phyloP scores from a whole-genome alignment of 2,329 filamentous ascomycete species.

The Sporothrix mexicana region DNA sequence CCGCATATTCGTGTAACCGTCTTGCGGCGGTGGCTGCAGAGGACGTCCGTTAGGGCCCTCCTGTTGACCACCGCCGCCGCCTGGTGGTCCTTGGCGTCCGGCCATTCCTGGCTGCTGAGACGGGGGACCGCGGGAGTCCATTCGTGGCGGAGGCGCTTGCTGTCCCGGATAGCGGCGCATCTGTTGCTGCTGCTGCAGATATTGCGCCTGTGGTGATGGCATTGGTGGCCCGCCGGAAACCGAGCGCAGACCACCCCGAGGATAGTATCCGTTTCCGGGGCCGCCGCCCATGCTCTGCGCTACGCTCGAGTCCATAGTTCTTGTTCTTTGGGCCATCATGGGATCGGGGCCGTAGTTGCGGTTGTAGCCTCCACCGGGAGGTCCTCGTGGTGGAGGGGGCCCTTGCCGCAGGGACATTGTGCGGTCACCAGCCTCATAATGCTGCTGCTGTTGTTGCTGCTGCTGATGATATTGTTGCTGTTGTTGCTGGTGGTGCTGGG shows the following conservation, averaged over 20 bases:
- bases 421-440: conserved; percentile 56
- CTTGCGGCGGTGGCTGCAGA: conserved; percentile 40
- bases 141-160: conserved; percentile 38
- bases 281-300: conserved; percentile 41
- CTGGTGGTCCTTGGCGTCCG: conserved; percentile 26
- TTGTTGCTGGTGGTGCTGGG: conserved; percentile 27
- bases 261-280: conserved; percentile 54
- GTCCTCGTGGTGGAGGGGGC: conserved; percentile 65
- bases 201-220: conserved; percentile 53
- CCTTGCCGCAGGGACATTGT: conserved; percentile 71
- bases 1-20: conserved; percentile 51
- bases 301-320: conserved; percentile 54
- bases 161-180: conserved; percentile 54
- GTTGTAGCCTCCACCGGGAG: conserved; percentile 46
- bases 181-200: conserved; percentile 55
- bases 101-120: conserved; percentile 40
- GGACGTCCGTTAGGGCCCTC: conserved; percentile 39
- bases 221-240: conserved; percentile 56
- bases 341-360: conserved; percentile 43
- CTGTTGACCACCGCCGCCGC: not conserved
- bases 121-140: conserved; percentile 66
- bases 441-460: conserved; percentile 37
- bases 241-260: conserved; percentile 54
- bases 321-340: conserved; percentile 46
- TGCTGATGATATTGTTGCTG: conserved; percentile 21